Evolutionary conservation across 2,329 filamentous ascomycete genomes (phyloP).

Genomic region (Rutstroemia sp.): DNA sequence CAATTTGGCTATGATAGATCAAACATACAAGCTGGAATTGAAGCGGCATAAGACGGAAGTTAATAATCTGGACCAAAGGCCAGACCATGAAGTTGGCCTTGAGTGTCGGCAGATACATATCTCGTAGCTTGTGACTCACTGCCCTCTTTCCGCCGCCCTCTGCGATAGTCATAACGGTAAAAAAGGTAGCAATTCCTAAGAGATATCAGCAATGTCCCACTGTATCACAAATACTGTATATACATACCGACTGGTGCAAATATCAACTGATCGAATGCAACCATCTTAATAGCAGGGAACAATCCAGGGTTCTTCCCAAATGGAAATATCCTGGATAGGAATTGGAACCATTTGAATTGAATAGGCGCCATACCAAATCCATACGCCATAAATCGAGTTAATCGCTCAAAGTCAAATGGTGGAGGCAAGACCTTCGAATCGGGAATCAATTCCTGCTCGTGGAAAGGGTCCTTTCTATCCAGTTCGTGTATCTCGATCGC

Average conservation of each 20-base stretch:
- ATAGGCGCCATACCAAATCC: constrained; percentile 93
- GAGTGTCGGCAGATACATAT: constrained; percentile 88
- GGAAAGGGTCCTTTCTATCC: constrained; percentile 68
- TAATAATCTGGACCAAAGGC: constrained; percentile 93
- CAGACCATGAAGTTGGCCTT: constrained; percentile 95
- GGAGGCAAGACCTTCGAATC: constrained; percentile 59
- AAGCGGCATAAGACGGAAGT: constrained; percentile 91
- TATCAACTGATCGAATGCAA: constrained; percentile 85
- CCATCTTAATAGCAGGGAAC: constrained; percentile 76
- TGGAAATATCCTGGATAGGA: constrained; percentile 75
- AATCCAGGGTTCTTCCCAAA: constrained; percentile 71
- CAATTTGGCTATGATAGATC: neutral
- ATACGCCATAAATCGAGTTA: constrained; percentile 95
- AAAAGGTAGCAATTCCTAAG: constrained; percentile 73
- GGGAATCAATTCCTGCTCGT: constrained; percentile 58
- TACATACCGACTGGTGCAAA: constrained; percentile 75
- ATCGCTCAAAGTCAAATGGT: constrained; percentile 89
- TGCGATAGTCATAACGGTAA: constrained; percentile 91
- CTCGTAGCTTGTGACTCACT: constrained; percentile 75
- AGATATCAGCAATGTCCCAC: constrained; percentile 7
- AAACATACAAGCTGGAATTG: constrained; percentile 88
- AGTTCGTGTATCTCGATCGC: constrained; percentile 86
- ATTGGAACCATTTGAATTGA: constrained; percentile 93
- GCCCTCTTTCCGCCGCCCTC: constrained; percentile 83
- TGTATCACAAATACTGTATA: neutral